Base-by-base conservation (phyloP, 495 filamentous ascomycete genomes). In the Neurospora sp. region DNA sequence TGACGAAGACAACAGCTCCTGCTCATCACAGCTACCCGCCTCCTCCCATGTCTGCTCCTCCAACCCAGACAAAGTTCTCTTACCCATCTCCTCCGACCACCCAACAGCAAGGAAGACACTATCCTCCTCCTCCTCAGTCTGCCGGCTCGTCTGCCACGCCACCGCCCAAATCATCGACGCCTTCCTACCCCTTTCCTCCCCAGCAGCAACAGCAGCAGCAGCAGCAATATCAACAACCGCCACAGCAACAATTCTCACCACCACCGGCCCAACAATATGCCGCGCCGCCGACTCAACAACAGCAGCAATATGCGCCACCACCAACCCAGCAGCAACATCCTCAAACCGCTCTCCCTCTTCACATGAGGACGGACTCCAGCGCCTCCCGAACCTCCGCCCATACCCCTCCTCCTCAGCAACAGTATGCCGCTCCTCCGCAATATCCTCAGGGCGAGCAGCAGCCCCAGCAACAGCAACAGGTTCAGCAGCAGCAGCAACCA, bases 1-100 rank as follows among this genome's bases (percentile, higher is more conserved):
- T 72, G 36, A 74, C 71, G 13, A 7, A 31, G 42, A 19, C 40
- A 21, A 24, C 48, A 38, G 39, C 31, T 36, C n/a, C 71, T 76
- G 80, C 74, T n/a, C 69, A 73, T 39, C 72, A 77, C 34, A 78
- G 69, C 71, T 81, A 81, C n/a, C 80, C 80, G 1, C 80, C 80
- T 34, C 78, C 77, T 39, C 81, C 81, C 69, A 75, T 77, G 73
- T 82, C 81, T 15, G 80, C 82, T 72, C 83, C 85, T 38, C 84
- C 84, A 7, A 84, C 81, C 71, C 82, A 85, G 76, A 79, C 84
- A 69, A 83, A 82, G 72, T 86, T 85, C 80, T 84, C 79, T 3
- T 82, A 83, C 45, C 79, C 82, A 8, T 73, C 82, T 43, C 84
- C 84, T 38, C 85, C 83, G 15, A 76, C 77, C 71, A 75, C 72